A percentile compares a stretch with the other conserved stretches of the same genome.
These are phyloP conservation scores for Mortierella sp. DNA, from an alignment of 371 early-diverging fungal species.

Conservation along the genomic window DNA sequence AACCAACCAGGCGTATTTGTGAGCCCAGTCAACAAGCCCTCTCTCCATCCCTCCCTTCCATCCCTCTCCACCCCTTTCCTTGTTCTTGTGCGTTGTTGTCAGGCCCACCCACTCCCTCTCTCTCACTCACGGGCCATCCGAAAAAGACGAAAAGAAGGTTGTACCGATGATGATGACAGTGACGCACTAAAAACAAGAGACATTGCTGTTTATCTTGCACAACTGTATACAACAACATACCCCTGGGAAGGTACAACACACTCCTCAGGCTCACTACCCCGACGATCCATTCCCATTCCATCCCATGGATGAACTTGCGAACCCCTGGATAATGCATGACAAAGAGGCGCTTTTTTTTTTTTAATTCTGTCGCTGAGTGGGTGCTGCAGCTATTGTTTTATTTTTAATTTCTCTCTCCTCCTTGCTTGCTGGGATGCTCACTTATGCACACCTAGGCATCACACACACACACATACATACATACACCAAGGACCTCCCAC, in stretches of 20 bases:
- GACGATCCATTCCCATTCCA: constrained; percentile 2
- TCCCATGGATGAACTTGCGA: neutral
- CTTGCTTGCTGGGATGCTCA: no score
- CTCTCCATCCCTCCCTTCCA: neutral
- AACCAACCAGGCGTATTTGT: neutral
- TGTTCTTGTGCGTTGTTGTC: no score
- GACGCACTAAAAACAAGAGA: neutral
- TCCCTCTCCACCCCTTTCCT: neutral
- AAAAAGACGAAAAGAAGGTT: constrained; percentile 1
- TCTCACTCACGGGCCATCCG: constrained; percentile 1
- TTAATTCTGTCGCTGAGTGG: no score
- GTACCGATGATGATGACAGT: neutral
- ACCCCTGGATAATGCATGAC: no score
- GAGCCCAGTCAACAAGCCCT: neutral
- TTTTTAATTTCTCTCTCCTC: no score
- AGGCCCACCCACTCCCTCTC: neutral
- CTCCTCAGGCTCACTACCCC: neutral
- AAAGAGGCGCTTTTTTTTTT: no score
- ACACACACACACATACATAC: no score
- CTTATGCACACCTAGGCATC: no score
- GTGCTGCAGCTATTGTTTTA: no score
- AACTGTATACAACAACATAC: neutral
- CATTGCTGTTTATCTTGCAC: neutral
- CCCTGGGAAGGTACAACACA: neutral
- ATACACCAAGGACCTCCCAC: no score